Conservation (phyloP, 306 rosid species). For the Vigna reflexopilosa region DNA sequence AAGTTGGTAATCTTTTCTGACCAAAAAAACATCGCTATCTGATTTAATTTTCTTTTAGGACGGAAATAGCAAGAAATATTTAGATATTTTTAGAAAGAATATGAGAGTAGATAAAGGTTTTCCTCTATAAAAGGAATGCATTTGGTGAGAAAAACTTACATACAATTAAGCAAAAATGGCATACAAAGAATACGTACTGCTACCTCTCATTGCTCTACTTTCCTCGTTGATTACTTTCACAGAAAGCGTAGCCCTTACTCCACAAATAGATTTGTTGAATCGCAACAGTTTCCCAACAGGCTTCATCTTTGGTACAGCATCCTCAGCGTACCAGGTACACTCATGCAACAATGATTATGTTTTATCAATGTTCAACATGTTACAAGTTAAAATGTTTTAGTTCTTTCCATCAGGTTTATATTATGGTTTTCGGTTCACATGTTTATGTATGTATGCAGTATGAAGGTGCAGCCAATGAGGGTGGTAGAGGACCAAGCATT, state of each 20-base stretch:
- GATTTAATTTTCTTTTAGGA: not conserved
- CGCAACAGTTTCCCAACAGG: slow-evolving; percentile 29
- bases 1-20: too few relatives aligned
- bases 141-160: not conserved
- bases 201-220: not conserved
- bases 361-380: not conserved
- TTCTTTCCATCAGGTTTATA: not conserved
- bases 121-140: not conserved
- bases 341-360: not conserved
- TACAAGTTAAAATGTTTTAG: not conserved
- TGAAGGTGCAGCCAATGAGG: slow-evolving; percentile 65
- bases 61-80: not conserved
- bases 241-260: not conserved
- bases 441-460: slow-evolving; percentile 34
- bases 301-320: slow-evolving; percentile 47
- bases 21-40: not conserved
- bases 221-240: not conserved
- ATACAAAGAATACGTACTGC: not conserved
- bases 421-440: not conserved
- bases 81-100: not conserved
- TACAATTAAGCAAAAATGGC: slow-evolving; percentile 7
- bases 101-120: not conserved
- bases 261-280: not conserved
- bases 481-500: slow-evolving; percentile 64
- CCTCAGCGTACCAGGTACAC: slow-evolving; percentile 35